These are phyloP conservation scores for Phytophthora podocarpi DNA, from an alignment of 352 stramenopile species.

Conservation along the genomic window DNA sequence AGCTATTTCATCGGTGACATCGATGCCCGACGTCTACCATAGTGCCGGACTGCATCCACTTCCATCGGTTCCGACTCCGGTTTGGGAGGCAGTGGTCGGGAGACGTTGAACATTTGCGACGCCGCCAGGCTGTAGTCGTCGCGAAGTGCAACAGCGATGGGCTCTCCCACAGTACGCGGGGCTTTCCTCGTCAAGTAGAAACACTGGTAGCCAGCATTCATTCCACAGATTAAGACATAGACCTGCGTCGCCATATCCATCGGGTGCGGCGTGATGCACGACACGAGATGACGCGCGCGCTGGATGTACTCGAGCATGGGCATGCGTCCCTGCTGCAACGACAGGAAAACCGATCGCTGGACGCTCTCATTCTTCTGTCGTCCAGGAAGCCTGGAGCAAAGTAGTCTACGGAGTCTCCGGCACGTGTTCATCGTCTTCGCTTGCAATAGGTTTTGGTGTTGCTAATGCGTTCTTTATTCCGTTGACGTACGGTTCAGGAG, in stretches of 20 bases:
- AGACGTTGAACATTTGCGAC: constrained; percentile 4
- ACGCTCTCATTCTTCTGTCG: constrained; percentile 18
- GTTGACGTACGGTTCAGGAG: too few relatives aligned
- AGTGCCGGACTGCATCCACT: constrained; percentile 12
- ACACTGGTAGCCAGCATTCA: constrained; percentile 22
- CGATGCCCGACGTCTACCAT: not conserved
- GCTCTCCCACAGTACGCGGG: not conserved
- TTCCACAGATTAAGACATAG: constrained; percentile 22
- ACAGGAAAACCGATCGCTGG: constrained; percentile 9
- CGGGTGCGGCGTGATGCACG: constrained; percentile 8
- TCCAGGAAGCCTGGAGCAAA: too few relatives aligned
- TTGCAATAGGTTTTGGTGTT: too few relatives aligned
- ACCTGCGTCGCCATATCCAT: constrained; percentile 30
- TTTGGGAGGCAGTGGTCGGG: not conserved
- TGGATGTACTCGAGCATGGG: constrained; percentile 29
- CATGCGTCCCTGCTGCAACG: constrained; percentile 17
- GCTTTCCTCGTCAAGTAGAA: constrained; percentile 27
- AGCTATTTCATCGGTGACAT: too few relatives aligned
- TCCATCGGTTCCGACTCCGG: constrained; percentile 16
- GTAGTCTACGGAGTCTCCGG: too few relatives aligned
- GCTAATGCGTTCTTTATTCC: too few relatives aligned
- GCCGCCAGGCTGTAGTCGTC: constrained; percentile 23
- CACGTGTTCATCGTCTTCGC: too few relatives aligned
- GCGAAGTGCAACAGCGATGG: constrained; percentile 11
- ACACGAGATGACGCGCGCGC: constrained; percentile 22